Evolutionary conservation across 2,329 filamentous ascomycete species (phyloP).

Genomic region (Biscogniauxia mediterranea): DNA sequence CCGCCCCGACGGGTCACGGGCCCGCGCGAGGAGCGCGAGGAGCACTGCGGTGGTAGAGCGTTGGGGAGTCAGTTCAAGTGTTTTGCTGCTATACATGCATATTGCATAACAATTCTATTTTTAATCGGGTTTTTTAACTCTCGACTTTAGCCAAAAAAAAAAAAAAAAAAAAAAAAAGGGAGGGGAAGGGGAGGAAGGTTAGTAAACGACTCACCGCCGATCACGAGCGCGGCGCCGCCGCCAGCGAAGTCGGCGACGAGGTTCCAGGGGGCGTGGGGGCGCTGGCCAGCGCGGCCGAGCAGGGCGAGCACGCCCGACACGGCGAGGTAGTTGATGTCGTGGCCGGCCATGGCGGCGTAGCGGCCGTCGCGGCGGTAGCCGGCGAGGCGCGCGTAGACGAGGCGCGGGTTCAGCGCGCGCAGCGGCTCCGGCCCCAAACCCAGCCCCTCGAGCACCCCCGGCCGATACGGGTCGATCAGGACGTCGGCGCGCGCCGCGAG

Average conservation of each 20-base stretch:
- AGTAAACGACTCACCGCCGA: slow-evolving; percentile 46
- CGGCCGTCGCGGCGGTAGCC: slow-evolving; percentile 85
- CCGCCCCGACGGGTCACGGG: slow-evolving; percentile 50
- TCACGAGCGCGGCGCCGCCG: slow-evolving; percentile 77
- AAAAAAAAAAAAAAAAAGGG: no score
- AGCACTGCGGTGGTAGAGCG: no score
- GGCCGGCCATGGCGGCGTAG: slow-evolving; percentile 85
- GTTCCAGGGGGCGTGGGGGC: slow-evolving; percentile 78
- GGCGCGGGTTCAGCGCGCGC: slow-evolving; percentile 63
- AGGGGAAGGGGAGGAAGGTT: no score
- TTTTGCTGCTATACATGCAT: no score
- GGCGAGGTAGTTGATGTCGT: slow-evolving; percentile 95
- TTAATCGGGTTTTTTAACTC: no score
- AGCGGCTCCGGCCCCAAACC: slow-evolving; percentile 73
- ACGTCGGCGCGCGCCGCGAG: slow-evolving; percentile 68
- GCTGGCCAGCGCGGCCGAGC: slow-evolving; percentile 67
- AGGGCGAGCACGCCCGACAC: slow-evolving; percentile 77
- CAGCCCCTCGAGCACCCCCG: slow-evolving; percentile 83
- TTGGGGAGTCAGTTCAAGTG: no score
- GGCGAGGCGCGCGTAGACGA: slow-evolving; percentile 84
- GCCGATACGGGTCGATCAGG: slow-evolving; percentile 90
- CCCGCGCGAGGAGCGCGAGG: slow-evolving; percentile 70
- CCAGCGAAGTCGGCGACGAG: slow-evolving; percentile 89
- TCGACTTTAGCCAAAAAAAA: no score
- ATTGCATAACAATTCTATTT: no score